These are phyloP conservation scores for Spathaspora sp. DNA, from an alignment of 1,139 yeast species.

Conservation along the genomic window DNA sequence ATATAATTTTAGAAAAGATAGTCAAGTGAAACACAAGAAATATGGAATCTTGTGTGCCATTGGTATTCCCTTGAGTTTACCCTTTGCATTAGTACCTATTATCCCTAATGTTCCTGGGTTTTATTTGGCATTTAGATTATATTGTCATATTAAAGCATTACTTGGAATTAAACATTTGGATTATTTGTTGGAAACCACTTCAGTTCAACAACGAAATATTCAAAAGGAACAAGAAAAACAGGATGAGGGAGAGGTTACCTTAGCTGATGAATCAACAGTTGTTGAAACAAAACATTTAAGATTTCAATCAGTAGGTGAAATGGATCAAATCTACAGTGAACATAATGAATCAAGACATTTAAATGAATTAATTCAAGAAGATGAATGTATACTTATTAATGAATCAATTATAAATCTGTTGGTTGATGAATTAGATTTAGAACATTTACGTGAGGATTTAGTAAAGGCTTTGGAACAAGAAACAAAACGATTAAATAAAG, in stretches of 20 bases:
- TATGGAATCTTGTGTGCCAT: slow-evolving; percentile 48
- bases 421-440: slow-evolving; percentile 28
- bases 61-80: slow-evolving; percentile 76
- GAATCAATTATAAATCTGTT: slow-evolving; percentile 33
- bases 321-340: slow-evolving; percentile 20
- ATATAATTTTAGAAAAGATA: slow-evolving; percentile 25
- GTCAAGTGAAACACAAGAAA: slow-evolving; percentile 31
- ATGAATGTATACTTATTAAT: slow-evolving; percentile 32
- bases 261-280: slow-evolving; percentile 11
- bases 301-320: slow-evolving; percentile 19
- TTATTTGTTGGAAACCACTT: slow-evolving; percentile 39
- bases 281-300: slow-evolving; percentile 24
- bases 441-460: slow-evolving; percentile 39
- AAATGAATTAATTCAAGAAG: slow-evolving; percentile 19
- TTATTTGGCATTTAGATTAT: slow-evolving; percentile 76
- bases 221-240: slow-evolving; percentile 10
- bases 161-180: slow-evolving; percentile 71
- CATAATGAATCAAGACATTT: slow-evolving; percentile 11
- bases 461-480: slow-evolving; percentile 52
- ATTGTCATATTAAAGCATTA: slow-evolving; percentile 80
- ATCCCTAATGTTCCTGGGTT: slow-evolving; percentile 96
- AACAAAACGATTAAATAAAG: slow-evolving; percentile 23
- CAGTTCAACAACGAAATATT: neutral
- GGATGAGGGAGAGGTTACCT: slow-evolving; percentile 14
- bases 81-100: slow-evolving; percentile 80